Base-by-base conservation (phyloP, 495 filamentous ascomycete genomes). In the Neurospora cerealis region DNA sequence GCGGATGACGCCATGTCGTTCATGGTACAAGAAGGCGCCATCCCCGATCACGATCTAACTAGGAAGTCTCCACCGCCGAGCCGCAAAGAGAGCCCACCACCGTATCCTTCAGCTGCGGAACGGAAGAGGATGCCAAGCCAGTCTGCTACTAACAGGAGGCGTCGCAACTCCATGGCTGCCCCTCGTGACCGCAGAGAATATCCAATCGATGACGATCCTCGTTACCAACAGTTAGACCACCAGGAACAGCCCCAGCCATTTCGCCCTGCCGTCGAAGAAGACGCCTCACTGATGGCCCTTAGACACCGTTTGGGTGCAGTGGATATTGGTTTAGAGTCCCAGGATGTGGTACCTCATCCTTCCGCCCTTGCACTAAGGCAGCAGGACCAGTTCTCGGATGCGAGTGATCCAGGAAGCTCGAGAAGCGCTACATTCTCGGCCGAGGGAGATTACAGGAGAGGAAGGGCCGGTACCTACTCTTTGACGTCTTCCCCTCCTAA, bases 401-500 rank as follows among this genome's bases (percentile, higher is more conserved):
- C 54, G 19, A 73, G 54, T 9, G 73, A 71, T 40, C 74, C 77
- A 21, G 73, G 74, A 66, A 81, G 78, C 71, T 72, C 83, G 10
- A 77, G 81, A 37, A 83, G 80, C 40, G 62, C 82, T 21, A 81
- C 83, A 6, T 83, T 84, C 21, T 81, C 83, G 7, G 75, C 77
- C 71, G 77, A 80, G 13, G 24, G 28, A 34, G 54, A 66, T 66
- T 66, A 66, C 24, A 77, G 75, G 9, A 77, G 76, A 54, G 74
- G 77, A 32, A 79, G 80, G 69, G 70, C 39, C n/a, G 74, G 79
- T 10, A 78, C 80, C 28, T 79, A 82, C 34, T 73, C 77, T 38
- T 72, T 77, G 13, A 78, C 79, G 4, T 75, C 81, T 17, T 75
- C 79, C 28, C 74, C 83, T 54, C 77, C 78, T 7, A 42, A 74